Base-by-base conservation (phyloP, 2,329 filamentous ascomycete species). In the Penicillium sclerotiorum region DNA sequence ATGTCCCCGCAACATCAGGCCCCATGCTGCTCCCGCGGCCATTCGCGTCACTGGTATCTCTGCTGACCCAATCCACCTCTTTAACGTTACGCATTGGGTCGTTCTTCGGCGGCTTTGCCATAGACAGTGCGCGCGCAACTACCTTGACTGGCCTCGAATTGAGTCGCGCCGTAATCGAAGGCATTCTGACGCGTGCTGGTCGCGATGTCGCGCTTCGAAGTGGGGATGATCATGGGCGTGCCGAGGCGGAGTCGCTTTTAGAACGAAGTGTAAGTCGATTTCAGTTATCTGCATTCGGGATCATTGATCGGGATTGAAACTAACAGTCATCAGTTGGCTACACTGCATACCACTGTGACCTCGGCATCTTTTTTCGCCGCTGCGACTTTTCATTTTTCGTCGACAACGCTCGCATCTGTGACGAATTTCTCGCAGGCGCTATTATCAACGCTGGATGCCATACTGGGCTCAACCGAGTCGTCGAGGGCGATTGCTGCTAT, bases 401-500 rank as follows among this genome's bases (percentile, higher is more conserved):
- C 74, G 20, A 71, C 71, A 8, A 70, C 72, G 5, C 64, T 77
- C 45, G 68, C 70, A 12, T 77, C 74, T 9, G 63, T 73, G 30
- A 67, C 72, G 6, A 68, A 67, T 48, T 64, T 75, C 47, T 75
- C 75, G 0, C 73, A 76, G 48, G 70, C 72, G 30, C 67, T 77
- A 7, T 50, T 77, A 15, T 73, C 73, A 32, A 74, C 72, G 1
- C 64, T 77, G 9, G 74, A 77, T 62, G 73, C 75, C 2, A 72
- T 76, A 21, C 64, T 77, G 27, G 75, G 75, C 9, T 76, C 73
- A n/a, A 77, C 75, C 2, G 75, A 77, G 56, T 75, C 74, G 1
- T 77, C 75, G 5, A 69, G 74, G 30, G 75, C 75, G 2, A 76
- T 77, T 51, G 75, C 75, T 2, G 71, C 75, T 2, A 76, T 77